Conservation (phyloP, 441 rosid genomes). For the Erodium chrysanthum region DNA sequence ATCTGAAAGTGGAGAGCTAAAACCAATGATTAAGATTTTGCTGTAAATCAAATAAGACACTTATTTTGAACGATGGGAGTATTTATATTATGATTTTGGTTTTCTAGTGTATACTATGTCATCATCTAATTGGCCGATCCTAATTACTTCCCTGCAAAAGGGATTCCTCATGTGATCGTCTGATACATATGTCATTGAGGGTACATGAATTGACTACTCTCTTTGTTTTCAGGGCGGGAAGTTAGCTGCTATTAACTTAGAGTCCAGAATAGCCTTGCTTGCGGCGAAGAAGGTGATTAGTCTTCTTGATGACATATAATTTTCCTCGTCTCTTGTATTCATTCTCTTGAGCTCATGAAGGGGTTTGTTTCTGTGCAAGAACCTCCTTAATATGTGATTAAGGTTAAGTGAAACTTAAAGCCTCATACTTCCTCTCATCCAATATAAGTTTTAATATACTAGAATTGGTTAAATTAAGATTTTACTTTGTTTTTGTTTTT, state of each 20-base stretch:
- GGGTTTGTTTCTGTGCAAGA: not conserved
- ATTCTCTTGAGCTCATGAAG: not conserved
- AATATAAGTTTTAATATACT: too few species aligned
- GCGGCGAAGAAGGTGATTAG: slow-evolving; percentile 67
- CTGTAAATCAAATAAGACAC: too few species aligned
- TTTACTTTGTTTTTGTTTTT: too few species aligned
- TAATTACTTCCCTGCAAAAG: not conserved
- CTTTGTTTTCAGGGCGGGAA: slow-evolving; percentile 53
- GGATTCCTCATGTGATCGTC: not conserved
- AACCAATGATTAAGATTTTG: too few species aligned
- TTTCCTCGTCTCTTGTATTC: not conserved
- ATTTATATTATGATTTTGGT: not conserved
- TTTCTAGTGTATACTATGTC: not conserved
- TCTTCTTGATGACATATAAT: not conserved
- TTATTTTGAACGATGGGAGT: too few species aligned
- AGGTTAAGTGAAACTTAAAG: too few species aligned
- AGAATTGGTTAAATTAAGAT: too few species aligned
- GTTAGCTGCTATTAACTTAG: slow-evolving; percentile 59
- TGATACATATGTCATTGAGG: not conserved
- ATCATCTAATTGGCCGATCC: not conserved
- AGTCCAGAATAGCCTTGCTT: slow-evolving; percentile 69
- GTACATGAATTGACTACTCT: slow-evolving; percentile 9
- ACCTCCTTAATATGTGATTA: too few species aligned
- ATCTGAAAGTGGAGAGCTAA: not conserved
- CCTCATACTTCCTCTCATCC: too few species aligned